Evolutionary conservation across 176 grass and related monocot genomes (phyloP).

Genomic region (Eragrostis nindensis): DNA sequence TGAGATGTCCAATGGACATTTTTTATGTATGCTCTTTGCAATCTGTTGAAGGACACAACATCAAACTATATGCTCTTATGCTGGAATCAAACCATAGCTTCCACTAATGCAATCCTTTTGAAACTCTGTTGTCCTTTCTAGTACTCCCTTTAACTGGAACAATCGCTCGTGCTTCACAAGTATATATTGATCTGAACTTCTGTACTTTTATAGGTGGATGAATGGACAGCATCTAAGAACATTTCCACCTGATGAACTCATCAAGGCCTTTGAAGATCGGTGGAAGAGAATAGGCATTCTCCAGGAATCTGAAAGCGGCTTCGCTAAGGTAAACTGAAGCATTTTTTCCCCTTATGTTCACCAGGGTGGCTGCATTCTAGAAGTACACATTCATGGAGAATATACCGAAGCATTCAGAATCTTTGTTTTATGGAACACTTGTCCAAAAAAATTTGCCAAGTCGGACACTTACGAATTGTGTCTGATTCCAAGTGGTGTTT

Average conservation of each 20-base stretch:
- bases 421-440: too few relatives aligned
- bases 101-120: not conserved
- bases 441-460: too few relatives aligned
- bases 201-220: slow-evolving; percentile 78
- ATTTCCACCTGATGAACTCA: slow-evolving; percentile 71
- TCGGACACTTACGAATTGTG: too few relatives aligned
- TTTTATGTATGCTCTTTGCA: not conserved
- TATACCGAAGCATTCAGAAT: too few relatives aligned
- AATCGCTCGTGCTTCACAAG: not conserved
- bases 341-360: too few relatives aligned
- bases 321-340: slow-evolving; percentile 75
- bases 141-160: not conserved
- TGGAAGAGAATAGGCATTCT: slow-evolving; percentile 84
- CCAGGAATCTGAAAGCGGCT: slow-evolving; percentile 70
- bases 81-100: not conserved
- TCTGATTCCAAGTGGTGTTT: too few relatives aligned
- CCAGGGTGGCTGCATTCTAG: too few relatives aligned
- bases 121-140: not conserved
- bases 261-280: slow-evolving; percentile 72
- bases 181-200: slow-evolving; percentile 19
- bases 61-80: slow-evolving; percentile 2
- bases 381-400: too few relatives aligned
- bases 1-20: not conserved
- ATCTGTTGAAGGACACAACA: not conserved
- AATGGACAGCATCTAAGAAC: slow-evolving; percentile 89